A percentile compares a stretch with the other conserved stretches of the same genome.
Evolutionary conservation across 805 yeast genomes (phyloP).

Genomic region (Kregervanrija pseudodelftensis): DNA sequence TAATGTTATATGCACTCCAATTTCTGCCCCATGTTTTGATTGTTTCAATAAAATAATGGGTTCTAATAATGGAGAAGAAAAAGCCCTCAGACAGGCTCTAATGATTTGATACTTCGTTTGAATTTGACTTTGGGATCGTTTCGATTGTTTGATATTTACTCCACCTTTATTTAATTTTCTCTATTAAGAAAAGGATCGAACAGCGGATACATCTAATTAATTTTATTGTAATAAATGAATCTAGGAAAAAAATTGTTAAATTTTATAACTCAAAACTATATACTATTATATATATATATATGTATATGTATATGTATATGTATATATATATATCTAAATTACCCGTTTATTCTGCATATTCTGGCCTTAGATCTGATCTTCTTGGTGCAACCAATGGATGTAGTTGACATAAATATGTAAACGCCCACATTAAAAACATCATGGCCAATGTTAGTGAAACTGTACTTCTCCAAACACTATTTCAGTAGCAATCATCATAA

Average conservation of each 20-base stretch:
- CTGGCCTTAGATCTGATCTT: slow-evolving; percentile 86
- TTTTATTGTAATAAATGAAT: not conserved
- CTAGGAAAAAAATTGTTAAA: not conserved
- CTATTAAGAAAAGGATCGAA: not conserved
- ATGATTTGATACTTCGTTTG: slow-evolving; percentile 24
- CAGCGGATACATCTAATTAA: not conserved
- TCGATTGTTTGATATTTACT: not conserved
- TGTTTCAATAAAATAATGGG: slow-evolving; percentile 24
- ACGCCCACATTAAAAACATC: slow-evolving; percentile 64
- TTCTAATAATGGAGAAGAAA: slow-evolving; percentile 28
- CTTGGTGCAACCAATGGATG: slow-evolving; percentile 91
- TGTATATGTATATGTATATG: not conserved
- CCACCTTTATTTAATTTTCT: not conserved
- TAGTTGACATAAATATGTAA: slow-evolving; percentile 78
- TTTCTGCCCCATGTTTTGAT: slow-evolving; percentile 27
- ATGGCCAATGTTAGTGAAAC: slow-evolving; percentile 61
- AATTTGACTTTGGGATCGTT: slow-evolving; percentile 20
- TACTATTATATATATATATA: not conserved
- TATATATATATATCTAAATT: not conserved
- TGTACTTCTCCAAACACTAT: slow-evolving; percentile 65
- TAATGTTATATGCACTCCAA: slow-evolving; percentile 15
- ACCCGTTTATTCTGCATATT: slow-evolving; percentile 34
- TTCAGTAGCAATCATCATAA: not conserved
- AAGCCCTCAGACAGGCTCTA: slow-evolving; percentile 12
- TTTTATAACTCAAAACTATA: not conserved